Conservation (phyloP, 139 green algal species). For the Ettlia oleoabundans region DNA sequence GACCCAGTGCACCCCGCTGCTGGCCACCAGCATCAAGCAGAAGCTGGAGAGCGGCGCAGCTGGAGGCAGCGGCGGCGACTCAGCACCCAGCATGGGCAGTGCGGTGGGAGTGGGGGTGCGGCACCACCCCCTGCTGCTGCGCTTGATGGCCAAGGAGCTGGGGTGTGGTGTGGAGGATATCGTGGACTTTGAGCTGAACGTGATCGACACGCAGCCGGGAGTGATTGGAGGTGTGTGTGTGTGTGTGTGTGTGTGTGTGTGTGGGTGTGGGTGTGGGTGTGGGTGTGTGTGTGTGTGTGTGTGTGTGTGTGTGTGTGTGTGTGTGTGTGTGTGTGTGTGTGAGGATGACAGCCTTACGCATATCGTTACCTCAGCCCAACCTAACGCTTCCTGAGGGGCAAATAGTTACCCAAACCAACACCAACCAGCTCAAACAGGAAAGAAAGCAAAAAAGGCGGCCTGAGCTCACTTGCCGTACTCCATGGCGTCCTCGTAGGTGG, state of each 20-base stretch:
- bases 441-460: too few relatives aligned
- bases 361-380: too few relatives aligned
- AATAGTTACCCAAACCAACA: too few relatives aligned
- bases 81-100: not conserved
- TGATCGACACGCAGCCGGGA: slow-evolving; percentile 90
- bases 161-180: slow-evolving; percentile 75
- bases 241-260: too few relatives aligned
- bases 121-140: slow-evolving; percentile 83
- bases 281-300: too few relatives aligned
- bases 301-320: too few relatives aligned
- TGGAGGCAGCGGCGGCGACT: not conserved
- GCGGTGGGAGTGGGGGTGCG: not conserved
- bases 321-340: too few relatives aligned
- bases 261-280: too few relatives aligned
- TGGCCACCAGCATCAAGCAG: slow-evolving; percentile 73
- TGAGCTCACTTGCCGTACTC: slow-evolving; percentile 35
- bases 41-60: slow-evolving; percentile 7
- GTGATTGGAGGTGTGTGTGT: slow-evolving; percentile 48
- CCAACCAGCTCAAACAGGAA: too few relatives aligned
- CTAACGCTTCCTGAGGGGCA: too few relatives aligned
- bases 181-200: slow-evolving; percentile 95
- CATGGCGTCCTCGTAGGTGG: slow-evolving; percentile 41
- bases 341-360: too few relatives aligned
- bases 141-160: slow-evolving; percentile 81
- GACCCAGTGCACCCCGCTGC: slow-evolving; percentile 82